A percentile compares a stretch with the other conserved stretches of the same genome.
These are phyloP conservation scores for Moricandia arvensis DNA, from an alignment of 345 rosid species.

Conservation along the genomic window DNA sequence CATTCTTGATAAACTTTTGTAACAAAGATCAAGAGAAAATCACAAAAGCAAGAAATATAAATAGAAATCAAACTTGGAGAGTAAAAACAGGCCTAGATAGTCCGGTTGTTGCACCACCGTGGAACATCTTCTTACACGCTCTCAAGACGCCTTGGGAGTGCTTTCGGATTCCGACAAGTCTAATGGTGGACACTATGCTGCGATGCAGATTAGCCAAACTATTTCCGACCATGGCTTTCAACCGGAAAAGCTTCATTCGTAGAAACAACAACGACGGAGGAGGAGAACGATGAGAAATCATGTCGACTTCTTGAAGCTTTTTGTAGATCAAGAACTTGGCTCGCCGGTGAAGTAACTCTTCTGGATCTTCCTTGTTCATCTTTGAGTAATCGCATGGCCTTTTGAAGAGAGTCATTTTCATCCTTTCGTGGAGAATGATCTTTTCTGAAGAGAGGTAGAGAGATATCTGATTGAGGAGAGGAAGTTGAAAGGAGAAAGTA, in stretches of 20 bases:
- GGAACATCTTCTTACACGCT: constrained; percentile 23
- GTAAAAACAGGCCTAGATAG: constrained; percentile 44
- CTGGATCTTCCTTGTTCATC: constrained; percentile 68
- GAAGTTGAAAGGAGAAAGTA: constrained; percentile 18
- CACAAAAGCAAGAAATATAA: constrained; percentile 4
- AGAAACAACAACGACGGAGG: constrained; percentile 38
- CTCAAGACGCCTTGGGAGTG: constrained; percentile 23
- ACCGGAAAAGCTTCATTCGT: constrained; percentile 49
- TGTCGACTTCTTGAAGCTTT: constrained; percentile 43
- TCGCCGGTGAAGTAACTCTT: constrained; percentile 52
- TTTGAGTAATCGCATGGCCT: constrained; percentile 50
- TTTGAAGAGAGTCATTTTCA: constrained; percentile 43
- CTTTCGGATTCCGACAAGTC: constrained; percentile 29
- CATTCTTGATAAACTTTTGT: constrained; percentile 10
- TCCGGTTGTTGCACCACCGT: constrained; percentile 35
- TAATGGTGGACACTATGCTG: constrained; percentile 20
- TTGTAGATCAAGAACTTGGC: constrained; percentile 91
- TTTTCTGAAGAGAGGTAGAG: background rate
- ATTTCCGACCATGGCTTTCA: constrained; percentile 64
- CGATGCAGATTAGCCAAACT: constrained; percentile 45
- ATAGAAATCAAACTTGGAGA: constrained; percentile 25
- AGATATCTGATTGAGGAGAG: constrained; percentile 3
- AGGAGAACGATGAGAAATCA: constrained; percentile 34
- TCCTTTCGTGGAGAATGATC: background rate
- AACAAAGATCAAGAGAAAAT: constrained; percentile 8